These are phyloP conservation scores for Mallotus repandus DNA, from an alignment of 441 rosid genomes.

Conservation along the genomic window DNA sequence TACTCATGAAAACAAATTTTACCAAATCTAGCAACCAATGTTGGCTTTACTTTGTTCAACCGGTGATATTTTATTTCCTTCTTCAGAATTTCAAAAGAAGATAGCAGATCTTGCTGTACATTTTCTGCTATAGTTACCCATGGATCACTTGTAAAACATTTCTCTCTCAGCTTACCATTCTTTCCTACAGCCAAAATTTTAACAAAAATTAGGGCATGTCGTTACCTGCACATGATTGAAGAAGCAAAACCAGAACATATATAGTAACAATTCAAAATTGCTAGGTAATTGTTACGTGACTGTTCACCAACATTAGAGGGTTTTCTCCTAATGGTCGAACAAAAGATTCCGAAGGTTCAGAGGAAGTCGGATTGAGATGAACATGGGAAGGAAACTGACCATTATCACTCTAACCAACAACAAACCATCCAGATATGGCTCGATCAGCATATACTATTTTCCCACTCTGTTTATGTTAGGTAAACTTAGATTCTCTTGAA, in stretches of 20 bases:
- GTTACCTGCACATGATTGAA: background rate
- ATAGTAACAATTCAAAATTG: conserved; percentile 8
- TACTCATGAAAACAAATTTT: conserved; percentile 44
- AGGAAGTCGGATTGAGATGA: conserved; percentile 38
- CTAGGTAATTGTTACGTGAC: background rate
- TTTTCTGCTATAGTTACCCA: conserved; percentile 47
- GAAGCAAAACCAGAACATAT: background rate
- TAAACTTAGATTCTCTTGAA: conserved; percentile 27
- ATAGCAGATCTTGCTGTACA: conserved; percentile 40
- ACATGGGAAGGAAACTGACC: conserved; percentile 28
- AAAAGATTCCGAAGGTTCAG: conserved; percentile 17
- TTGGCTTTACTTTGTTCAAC: conserved; percentile 36
- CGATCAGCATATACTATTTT: conserved; percentile 41
- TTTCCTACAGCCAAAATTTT: conserved; percentile 17
- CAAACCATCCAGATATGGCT: conserved; percentile 51
- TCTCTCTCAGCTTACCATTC: conserved; percentile 18
- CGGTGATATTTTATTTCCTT: conserved; percentile 25
- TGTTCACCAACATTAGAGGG: conserved; percentile 34
- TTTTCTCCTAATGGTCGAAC: conserved; percentile 25
- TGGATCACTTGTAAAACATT: conserved; percentile 20
- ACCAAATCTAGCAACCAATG: conserved; percentile 53
- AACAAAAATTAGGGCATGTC: background rate
- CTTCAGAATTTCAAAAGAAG: conserved; percentile 38
- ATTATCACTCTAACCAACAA: conserved; percentile 37
- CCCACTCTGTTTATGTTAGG: conserved; percentile 25